Conservation (phyloP, 441 rosid genomes). For the Breynia disticha region DNA sequence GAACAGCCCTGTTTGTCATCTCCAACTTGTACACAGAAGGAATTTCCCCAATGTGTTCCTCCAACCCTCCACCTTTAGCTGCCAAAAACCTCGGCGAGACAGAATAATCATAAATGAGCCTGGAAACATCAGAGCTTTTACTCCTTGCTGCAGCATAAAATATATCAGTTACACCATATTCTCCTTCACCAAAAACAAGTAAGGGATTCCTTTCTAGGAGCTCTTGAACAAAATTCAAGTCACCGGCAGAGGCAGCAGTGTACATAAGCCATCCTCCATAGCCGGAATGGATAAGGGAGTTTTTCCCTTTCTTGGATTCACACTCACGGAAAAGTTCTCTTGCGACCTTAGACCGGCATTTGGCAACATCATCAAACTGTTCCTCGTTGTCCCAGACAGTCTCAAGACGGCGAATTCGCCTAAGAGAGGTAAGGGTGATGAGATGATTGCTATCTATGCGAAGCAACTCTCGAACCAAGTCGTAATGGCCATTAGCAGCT, state of each 20-base stretch:
- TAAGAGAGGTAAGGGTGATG: conserved; percentile 75
- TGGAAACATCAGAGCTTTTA: conserved; percentile 46
- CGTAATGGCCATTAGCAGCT: conserved; percentile 81
- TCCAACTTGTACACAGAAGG: conserved; percentile 58
- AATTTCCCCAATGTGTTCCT: conserved; percentile 46
- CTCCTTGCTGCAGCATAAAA: conserved; percentile 84
- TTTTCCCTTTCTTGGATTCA: conserved; percentile 35
- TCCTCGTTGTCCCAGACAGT: conserved; percentile 83
- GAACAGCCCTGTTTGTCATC: conserved; percentile 72
- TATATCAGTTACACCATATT: conserved; percentile 74
- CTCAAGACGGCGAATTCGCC: conserved; percentile 83
- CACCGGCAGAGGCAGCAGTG: conserved; percentile 88
- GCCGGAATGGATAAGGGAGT: conserved; percentile 54
- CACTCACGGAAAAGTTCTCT: conserved; percentile 52
- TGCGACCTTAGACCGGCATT: conserved; percentile 60
- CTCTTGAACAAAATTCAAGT: conserved; percentile 44
- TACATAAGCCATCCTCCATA: conserved; percentile 89
- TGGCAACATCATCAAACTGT: conserved; percentile 59
- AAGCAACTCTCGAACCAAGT: conserved; percentile 73
- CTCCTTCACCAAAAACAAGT: conserved; percentile 86
- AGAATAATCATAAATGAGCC: conserved; percentile 54
- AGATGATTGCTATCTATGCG: conserved; percentile 72
- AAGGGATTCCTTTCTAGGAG: conserved; percentile 61
- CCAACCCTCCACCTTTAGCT: conserved; percentile 33
- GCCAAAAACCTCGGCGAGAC: conserved; percentile 57